Base-by-base conservation (phyloP, 768 basidiomycete genomes). In the Hericium rajendrae region DNA sequence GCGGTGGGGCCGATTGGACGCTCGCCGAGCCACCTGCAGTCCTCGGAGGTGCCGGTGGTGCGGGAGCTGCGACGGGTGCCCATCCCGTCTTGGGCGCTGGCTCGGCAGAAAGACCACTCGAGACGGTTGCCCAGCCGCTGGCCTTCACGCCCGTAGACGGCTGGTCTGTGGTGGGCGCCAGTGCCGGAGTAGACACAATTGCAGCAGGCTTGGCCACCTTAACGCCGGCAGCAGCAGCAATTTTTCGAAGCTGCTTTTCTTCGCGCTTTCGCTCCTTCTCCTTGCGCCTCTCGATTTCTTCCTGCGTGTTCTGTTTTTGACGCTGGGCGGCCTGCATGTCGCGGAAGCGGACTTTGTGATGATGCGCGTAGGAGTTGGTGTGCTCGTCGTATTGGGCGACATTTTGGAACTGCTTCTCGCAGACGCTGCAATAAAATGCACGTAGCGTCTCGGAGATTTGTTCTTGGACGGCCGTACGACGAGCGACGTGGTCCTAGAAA, bases 341-440 rank as follows among this genome's bases (percentile, higher is more conserved):
- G 62, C 74, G 84, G 68, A 84, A 79, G 51, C 91, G 85, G 38
- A 85, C 85, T 70, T 87, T 91, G 72, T 91, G 90, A 64, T 89
- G 87, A 65, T 91, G 89, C 0, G 88, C 87, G 62, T 91, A 91
- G 6, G 91, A 91, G 65, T 91, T 92, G 55, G 87, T 88, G 69
- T 93, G 91, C 65, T 92, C 91, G 61, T 92, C 91, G 64, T 88
- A 93, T 65, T 91, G 90, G 0, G 88, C 83, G 18, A 92, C 87
- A 51, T 79, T 92, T 68, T 84, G 79, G 72, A 91, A 92, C 68
- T 93, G 91, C 68, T 91, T 91, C 60, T 91, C 88, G 73, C 91
- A 93, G 18, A 91, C 77, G 24, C 76, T 71, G 68, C 91, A 93
- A 67, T 91, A 91, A 70, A 92, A 92, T 9, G 87, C 77, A 37